Evolutionary conservation across 129 eudicot genomes (phyloP), one percentile per base, ranked within the genome.

Genomic region (Flaveria sonorensis): DNA sequence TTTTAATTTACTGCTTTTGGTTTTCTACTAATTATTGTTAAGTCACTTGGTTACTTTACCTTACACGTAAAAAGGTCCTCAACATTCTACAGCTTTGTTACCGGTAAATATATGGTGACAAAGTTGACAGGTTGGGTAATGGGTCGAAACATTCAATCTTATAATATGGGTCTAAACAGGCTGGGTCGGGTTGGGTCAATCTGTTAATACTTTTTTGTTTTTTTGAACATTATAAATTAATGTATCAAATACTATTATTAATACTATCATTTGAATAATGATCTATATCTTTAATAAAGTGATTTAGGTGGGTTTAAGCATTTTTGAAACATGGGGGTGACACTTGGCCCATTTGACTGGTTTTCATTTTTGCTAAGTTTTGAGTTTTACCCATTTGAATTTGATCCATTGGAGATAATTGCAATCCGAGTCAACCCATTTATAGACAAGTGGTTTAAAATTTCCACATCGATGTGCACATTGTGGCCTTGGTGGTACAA

Each of bases 21-120:
- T 57, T 23, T 57, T 61, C 68, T 26, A 40, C 68, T 61, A 13
- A 26, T 61, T 61, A 10, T 21, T 21, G 66, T 59, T 59, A 10
- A 59, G 24, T 59, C 65, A 59, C 68, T 61, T 61, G 68, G 68
- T 24, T 61, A 61, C 42, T 28, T 61, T 61, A 61, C 19, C 10
- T 21, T 59, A 3, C 16, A 6, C 10, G 15, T 11, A 61, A 40
- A 23, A 26, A 61, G 19, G 14, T 43, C 10, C 19, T 61, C 3
- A 28, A 28, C 42, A 4, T 28, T 26, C 13, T 19, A 56, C 62
- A 56, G 62, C 26, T 56, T 56, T 56, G 62, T 56, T 56, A 56
- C 8, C 28, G 0, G 62, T 56, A 50, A n/a, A 50, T 50, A 15
- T 13, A 13, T 13, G n/a, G 20, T 50, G 56, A 50, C 19, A 50